These are phyloP conservation scores for Phaeosphaeriaceae sp. DNA, from an alignment of 2,329 filamentous ascomycete species.

Conservation along the genomic window DNA sequence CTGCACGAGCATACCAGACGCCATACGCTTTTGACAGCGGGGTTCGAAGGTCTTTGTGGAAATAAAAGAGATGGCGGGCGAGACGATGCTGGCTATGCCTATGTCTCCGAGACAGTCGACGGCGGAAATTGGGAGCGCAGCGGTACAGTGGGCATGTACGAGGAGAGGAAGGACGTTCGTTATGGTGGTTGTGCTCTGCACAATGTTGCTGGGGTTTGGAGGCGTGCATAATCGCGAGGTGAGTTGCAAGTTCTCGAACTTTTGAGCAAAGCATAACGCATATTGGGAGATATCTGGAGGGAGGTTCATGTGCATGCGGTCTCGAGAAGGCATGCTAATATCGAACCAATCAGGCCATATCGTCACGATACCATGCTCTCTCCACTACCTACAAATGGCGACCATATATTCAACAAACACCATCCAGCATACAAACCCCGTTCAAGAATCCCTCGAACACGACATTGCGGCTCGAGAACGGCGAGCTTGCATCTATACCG, in stretches of 20 bases:
- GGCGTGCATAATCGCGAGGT: conserved; percentile 29
- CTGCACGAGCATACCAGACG: neutral
- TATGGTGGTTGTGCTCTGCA: conserved; percentile 25
- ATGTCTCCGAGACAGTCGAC: conserved; percentile 35
- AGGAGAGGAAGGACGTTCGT: conserved; percentile 38
- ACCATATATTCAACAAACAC: conserved; percentile 29
- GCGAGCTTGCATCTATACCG: conserved; percentile 35
- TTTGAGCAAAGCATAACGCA: neutral
- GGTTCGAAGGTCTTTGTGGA: neutral
- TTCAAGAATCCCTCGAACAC: conserved; percentile 42
- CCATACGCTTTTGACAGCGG: no score
- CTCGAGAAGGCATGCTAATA: conserved; percentile 9
- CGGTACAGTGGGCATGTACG: conserved; percentile 36
- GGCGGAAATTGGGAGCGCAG: conserved; percentile 32
- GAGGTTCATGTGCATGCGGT: no score
- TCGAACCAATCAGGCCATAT: conserved; percentile 24
- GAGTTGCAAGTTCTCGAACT: conserved; percentile 1
- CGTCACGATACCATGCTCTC: conserved; percentile 33
- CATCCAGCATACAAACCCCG: conserved; percentile 32
- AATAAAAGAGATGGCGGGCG: conserved; percentile 24
- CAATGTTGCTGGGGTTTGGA: conserved; percentile 27
- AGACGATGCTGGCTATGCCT: conserved; percentile 30
- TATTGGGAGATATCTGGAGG: no score
- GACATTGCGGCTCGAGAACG: conserved; percentile 44
- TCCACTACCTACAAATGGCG: conserved; percentile 41